Evolutionary conservation across 805 yeast species (phyloP), one percentile per base, ranked within the genome.

Genomic region (Starmerella geochares): DNA sequence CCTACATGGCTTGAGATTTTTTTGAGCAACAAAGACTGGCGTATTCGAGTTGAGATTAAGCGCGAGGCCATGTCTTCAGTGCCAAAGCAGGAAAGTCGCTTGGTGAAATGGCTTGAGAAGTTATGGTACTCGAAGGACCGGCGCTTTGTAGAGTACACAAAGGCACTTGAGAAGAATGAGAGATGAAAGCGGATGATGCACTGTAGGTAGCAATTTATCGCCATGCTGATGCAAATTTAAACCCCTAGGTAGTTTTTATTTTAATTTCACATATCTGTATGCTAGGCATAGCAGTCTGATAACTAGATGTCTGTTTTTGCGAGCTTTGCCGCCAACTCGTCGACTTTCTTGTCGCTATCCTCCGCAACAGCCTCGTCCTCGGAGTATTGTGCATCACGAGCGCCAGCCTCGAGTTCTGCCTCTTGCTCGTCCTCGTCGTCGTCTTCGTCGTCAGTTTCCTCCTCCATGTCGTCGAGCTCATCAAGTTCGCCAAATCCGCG

Each of bases 391-490:
- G 75, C 60, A 53, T 72, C 76, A 45, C 71, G 67, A 42, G 71
- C 74, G 19, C 71, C 62, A 20, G 64, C 60, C 49, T 80, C 82
- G 19, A 52, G 53, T 31, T 50, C 85, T 44, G 74, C 75, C 7
- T 72, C 78, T 14, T 27, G 77, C 3, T 71, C 80, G 4, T 73
- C 80, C 10, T 74, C 81, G 17, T 74, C 81, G 3, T 76, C 82
- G 20, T 79, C 85, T 49, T 79, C 86, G 48, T 79, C 86, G 43
- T 79, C 77, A 55, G 79, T 79, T 31, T 76, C 71, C 65, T 86
- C 96, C 70, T 90, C 98, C 69, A 92, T 76, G 59, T 92, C 98
- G 60, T 90, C 97, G 45, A 92, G 73, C 63, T 92, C 98, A 60
- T 90, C 95, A 29, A 92, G 70, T 64, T 83, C 90, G 54, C 94